Evolutionary conservation across 352 stramenopile species (phyloP).

Genomic region (Pythium angustatum): DNA sequence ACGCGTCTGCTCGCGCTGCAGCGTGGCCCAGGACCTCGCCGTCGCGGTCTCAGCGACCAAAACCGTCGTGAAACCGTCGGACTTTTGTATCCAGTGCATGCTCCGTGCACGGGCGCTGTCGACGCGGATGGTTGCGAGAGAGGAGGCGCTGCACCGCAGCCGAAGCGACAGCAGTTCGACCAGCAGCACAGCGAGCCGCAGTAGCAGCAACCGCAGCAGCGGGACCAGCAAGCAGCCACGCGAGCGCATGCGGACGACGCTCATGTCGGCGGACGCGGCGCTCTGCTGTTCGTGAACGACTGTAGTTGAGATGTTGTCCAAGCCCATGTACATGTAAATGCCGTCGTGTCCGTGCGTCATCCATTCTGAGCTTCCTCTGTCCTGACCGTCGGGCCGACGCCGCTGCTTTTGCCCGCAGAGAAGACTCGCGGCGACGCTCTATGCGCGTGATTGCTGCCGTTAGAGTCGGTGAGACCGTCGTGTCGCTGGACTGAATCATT

Average conservation of each 20-base stretch:
- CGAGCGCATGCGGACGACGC: constrained; percentile 11
- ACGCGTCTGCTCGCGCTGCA: constrained; percentile 20
- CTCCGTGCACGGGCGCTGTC: not conserved
- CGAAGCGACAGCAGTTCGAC: not conserved
- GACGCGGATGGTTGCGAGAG: constrained; percentile 3
- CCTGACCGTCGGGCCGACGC: too few relatives aligned
- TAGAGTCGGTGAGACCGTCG: too few relatives aligned
- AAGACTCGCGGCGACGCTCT: too few relatives aligned
- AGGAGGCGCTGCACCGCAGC: not conserved
- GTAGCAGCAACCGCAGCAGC: not conserved
- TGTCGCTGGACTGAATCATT: too few relatives aligned
- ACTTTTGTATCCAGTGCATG: constrained; percentile 10
- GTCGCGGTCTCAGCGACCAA: not conserved
- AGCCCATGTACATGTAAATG: too few relatives aligned
- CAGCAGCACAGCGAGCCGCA: not conserved
- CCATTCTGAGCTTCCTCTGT: too few relatives aligned
- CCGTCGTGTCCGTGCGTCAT: too few relatives aligned
- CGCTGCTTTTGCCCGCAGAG: too few relatives aligned
- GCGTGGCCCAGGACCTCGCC: constrained; percentile 9
- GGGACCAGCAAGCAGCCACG: not conserved
- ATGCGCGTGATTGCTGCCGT: too few relatives aligned
- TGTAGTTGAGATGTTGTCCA: too few relatives aligned
- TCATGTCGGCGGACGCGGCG: constrained; percentile 2
- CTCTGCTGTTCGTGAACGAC: constrained; percentile 1
- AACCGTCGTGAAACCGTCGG: not conserved